A percentile compares a stretch with the other conserved stretches of the same genome.
Conservation (phyloP, 225 moss, liverwort and hornwort species). For the Marchantia paleacea region DNA sequence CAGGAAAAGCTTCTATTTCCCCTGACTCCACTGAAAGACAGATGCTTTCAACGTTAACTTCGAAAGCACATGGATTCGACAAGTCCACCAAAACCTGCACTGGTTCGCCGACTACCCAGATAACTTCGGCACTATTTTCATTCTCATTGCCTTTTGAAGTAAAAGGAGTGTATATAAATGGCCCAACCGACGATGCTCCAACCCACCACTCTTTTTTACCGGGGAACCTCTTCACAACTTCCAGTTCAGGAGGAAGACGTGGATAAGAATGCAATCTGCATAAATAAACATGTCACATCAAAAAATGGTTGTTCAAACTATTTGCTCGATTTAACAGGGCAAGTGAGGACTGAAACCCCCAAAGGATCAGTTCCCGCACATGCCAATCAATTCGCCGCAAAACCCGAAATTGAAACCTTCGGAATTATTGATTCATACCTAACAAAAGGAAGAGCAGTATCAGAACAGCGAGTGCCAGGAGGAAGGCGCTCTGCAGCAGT, state of each 20-base stretch:
- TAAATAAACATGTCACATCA: neutral
- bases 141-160: slow-evolving; percentile 62
- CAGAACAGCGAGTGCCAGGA: slow-evolving; percentile 79
- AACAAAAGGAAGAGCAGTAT: slow-evolving; percentile 83
- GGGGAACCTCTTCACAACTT: slow-evolving; percentile 78
- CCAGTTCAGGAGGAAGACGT: slow-evolving; percentile 72
- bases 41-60: slow-evolving; percentile 83
- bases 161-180: slow-evolving; percentile 93
- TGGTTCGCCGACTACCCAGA: slow-evolving; percentile 93
- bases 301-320: too few species aligned
- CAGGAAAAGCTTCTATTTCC: slow-evolving; percentile 85
- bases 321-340: too few species aligned
- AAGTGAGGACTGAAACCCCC: neutral
- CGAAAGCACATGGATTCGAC: slow-evolving; percentile 95
- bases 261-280: slow-evolving; percentile 78
- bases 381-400: neutral
- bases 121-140: slow-evolving; percentile 61
- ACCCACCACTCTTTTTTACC: slow-evolving; percentile 88
- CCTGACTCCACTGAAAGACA: slow-evolving; percentile 77
- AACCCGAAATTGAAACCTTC: neutral
- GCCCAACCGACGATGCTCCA: slow-evolving; percentile 82
- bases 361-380: neutral
- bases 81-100: slow-evolving; percentile 91
- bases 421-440: slow-evolving; percentile 30
- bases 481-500: slow-evolving; percentile 85